A percentile compares a stretch with the other conserved stretches of the same genome.
Conservation (phyloP, 306 rosid genomes). For the Glycine soja region DNA sequence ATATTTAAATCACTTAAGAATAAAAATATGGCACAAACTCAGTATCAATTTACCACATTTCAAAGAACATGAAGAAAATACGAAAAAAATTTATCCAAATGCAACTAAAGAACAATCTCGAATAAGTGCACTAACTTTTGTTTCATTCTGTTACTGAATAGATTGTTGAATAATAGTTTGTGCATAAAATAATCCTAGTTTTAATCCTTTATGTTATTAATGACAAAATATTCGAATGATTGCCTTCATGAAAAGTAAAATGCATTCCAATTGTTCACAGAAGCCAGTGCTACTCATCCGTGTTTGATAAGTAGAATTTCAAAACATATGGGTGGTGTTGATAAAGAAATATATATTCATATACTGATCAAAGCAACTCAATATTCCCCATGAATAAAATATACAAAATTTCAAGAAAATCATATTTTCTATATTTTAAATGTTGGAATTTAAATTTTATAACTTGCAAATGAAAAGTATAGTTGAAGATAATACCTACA, state of each 20-base stretch:
- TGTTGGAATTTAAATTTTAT: slow-evolving; percentile 27
- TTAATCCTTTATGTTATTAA: background rate
- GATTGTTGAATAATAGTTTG: slow-evolving; percentile 14
- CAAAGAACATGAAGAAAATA: slow-evolving; percentile 3
- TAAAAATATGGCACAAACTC: slow-evolving; percentile 3
- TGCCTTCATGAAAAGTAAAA: slow-evolving; percentile 15
- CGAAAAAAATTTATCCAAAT: background rate
- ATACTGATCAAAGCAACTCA: slow-evolving; percentile 11
- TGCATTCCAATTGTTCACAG: background rate
- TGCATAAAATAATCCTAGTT: slow-evolving; percentile 12
- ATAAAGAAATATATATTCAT: background rate
- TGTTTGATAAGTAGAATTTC: slow-evolving; percentile 1
- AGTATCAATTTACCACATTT: background rate
- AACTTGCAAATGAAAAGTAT: background rate
- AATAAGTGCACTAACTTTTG: slow-evolving; percentile 14
- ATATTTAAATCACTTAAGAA: slow-evolving; percentile 9
- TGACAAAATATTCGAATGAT: slow-evolving; percentile 11
- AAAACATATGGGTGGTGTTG: background rate
- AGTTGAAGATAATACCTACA: slow-evolving; percentile 71
- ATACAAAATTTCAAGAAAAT: slow-evolving; percentile 24
- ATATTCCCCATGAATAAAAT: background rate
- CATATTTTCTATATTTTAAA: background rate
- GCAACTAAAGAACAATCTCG: background rate
- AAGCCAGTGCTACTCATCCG: background rate
- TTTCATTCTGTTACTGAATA: slow-evolving; percentile 12